These are phyloP conservation scores for Colletotrichum orchidophilum DNA, from an alignment of 2,329 filamentous ascomycete species.

Conservation along the genomic window DNA sequence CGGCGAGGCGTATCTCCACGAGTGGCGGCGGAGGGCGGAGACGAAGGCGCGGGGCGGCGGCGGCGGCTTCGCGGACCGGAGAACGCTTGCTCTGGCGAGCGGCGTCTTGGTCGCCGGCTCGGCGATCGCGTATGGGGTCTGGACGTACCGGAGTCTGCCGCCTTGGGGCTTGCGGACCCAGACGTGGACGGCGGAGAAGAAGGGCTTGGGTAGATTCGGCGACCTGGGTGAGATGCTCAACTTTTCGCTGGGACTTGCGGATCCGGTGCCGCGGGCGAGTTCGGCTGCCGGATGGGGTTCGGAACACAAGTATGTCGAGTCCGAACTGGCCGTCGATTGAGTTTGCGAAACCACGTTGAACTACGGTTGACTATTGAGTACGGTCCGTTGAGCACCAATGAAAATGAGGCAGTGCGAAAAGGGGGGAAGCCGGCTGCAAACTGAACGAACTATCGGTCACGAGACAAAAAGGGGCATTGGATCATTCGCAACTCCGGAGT, in stretches of 20 bases:
- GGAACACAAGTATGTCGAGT: constrained; percentile 32
- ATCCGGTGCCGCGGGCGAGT: constrained; percentile 8
- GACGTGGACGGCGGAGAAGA: constrained; percentile 49
- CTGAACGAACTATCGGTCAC: no score
- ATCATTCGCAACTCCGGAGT: background rate
- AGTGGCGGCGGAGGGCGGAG: constrained; percentile 49
- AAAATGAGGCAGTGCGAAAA: background rate
- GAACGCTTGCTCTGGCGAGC: constrained; percentile 43
- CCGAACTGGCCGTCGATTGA: constrained; percentile 29
- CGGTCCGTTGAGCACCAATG: no score
- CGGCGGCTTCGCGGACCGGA: constrained; percentile 37
- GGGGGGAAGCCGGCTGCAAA: background rate
- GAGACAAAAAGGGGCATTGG: background rate
- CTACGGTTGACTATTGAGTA: background rate
- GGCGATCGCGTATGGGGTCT: constrained; percentile 49
- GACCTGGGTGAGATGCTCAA: constrained; percentile 57
- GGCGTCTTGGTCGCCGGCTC: constrained; percentile 48
- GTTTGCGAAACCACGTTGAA: background rate
- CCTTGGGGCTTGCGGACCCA: constrained; percentile 57
- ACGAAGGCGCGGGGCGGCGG: constrained; percentile 41
- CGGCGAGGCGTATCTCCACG: constrained; percentile 46
- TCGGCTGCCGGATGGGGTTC: constrained; percentile 11
- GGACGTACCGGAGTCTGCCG: constrained; percentile 51
- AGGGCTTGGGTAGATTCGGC: constrained; percentile 53
- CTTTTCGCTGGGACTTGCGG: constrained; percentile 32